Percentiles rank a stretch among this genome's conserved stretches.
Conservation (phyloP, 176 grass and related monocot genomes). For the Otatea glauca region DNA sequence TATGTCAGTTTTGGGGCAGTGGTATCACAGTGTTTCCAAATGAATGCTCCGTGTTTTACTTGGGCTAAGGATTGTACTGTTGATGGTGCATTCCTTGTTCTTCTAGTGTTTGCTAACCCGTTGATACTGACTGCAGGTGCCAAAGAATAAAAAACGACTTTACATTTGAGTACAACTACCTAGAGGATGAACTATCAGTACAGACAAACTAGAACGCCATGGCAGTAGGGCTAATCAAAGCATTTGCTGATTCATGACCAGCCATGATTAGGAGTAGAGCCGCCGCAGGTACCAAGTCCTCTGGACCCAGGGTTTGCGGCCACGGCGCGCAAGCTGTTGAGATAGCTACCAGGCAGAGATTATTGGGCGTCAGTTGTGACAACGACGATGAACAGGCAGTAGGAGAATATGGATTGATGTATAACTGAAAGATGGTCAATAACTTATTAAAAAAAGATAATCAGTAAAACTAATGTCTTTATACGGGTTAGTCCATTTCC, state of each 20-base stretch:
- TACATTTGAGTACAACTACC: slow-evolving; percentile 93
- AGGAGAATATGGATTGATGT: no score
- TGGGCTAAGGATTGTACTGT: neutral
- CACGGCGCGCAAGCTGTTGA: no score
- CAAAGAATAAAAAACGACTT: slow-evolving; percentile 98
- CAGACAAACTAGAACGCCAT: slow-evolving; percentile 49
- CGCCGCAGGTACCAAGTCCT: no score
- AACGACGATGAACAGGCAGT: no score
- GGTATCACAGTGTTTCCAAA: neutral
- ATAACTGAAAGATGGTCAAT: no score
- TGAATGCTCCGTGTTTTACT: neutral
- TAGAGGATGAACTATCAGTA: slow-evolving; percentile 87
- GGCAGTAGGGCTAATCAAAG: slow-evolving; percentile 44
- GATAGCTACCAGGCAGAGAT: no score
- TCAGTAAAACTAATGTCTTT: no score
- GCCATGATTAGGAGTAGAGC: no score
- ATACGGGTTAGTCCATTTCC: no score
- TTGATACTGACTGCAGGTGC: slow-evolving; percentile 65
- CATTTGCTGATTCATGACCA: neutral
- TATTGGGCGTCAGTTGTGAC: no score
- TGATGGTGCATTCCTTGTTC: neutral
- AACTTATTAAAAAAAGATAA: no score
- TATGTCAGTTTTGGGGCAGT: neutral
- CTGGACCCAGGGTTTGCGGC: no score
- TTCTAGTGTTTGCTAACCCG: neutral